phyloP scores from a whole-genome alignment of 2,329 filamentous ascomycete genomes.

The Penicillium sclerotigenum region DNA sequence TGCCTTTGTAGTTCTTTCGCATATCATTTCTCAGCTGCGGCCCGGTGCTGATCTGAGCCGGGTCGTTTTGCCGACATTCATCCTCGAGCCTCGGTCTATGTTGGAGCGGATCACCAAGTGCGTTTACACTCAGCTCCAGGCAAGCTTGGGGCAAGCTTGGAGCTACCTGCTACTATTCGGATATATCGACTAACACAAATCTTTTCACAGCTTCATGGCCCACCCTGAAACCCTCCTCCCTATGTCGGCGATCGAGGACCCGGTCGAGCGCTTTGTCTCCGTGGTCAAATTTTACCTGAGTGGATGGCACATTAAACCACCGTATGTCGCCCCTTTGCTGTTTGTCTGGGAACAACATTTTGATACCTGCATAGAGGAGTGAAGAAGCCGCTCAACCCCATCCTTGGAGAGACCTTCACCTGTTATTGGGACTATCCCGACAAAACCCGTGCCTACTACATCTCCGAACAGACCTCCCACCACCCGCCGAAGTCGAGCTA shows the following conservation, averaged over 20 bases:
- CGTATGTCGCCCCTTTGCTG: conserved; percentile 56
- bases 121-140: conserved; percentile 31
- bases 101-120: conserved; percentile 98
- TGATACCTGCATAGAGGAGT: conserved; percentile 64
- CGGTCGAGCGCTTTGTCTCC: conserved; percentile 81
- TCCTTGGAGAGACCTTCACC: conserved; percentile 90
- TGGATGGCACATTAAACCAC: conserved; percentile 97
- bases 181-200: background rate
- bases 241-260: conserved; percentile 84
- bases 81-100: conserved; percentile 96
- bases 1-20: conserved; percentile 69
- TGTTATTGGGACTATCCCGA: conserved; percentile 94
- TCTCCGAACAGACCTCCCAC: conserved; percentile 95
- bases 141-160: background rate
- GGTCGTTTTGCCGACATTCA: conserved; percentile 94
- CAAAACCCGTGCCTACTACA: conserved; percentile 85
- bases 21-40: conserved; percentile 95
- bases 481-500: conserved; percentile 98
- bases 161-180: background rate
- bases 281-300: conserved; percentile 98
- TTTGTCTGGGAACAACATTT: background rate
- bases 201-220: conserved; percentile 81
- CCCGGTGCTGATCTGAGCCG: conserved; percentile 93
- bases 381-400: conserved; percentile 96
- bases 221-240: conserved; percentile 93